Evolutionary conservation across 441 rosid species (phyloP).

Genomic region (Melastoma candidum): DNA sequence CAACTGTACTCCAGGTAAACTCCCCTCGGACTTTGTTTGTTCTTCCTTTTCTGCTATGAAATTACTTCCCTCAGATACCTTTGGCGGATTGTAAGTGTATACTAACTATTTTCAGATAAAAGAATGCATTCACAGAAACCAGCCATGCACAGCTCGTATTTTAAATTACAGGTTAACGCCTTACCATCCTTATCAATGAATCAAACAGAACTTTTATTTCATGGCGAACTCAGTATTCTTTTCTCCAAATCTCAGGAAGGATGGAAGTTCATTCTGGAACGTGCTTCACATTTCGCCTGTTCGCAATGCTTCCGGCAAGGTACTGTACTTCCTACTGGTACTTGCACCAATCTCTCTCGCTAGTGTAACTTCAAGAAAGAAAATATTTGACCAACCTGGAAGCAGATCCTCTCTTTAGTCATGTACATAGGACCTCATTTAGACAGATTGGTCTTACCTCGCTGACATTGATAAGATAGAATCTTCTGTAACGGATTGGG

Average conservation of each 20-base stretch:
- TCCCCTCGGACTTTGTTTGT: not conserved
- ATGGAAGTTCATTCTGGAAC: conserved; percentile 71
- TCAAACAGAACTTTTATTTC: conserved; percentile 4
- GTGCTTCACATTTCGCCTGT: conserved; percentile 83
- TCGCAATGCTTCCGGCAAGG: conserved; percentile 94
- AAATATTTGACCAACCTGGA: too few species aligned
- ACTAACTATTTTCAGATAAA: conserved; percentile 37
- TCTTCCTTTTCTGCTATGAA: not conserved
- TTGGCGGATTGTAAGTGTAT: not conserved
- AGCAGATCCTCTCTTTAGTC: too few species aligned
- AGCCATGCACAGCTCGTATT: conserved; percentile 85
- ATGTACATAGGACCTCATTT: too few species aligned
- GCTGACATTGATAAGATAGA: too few species aligned
- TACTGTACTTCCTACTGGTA: conserved; percentile 17
- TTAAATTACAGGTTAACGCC: conserved; percentile 88
- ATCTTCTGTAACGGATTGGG: too few species aligned
- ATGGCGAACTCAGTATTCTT: conserved; percentile 17
- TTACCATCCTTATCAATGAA: conserved; percentile 18
- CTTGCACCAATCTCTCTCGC: too few species aligned
- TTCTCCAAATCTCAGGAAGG: conserved; percentile 49
- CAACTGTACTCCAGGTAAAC: conserved; percentile 43
- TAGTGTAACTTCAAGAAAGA: too few species aligned
- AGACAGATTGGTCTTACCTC: too few species aligned
- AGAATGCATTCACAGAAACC: conserved; percentile 47
- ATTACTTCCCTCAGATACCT: conserved; percentile 7